Percentiles rank a stretch among this genome's conserved stretches.
These are phyloP conservation scores for Mucor mucedo DNA, from an alignment of 371 early-diverging fungal genomes.

Conservation along the genomic window DNA sequence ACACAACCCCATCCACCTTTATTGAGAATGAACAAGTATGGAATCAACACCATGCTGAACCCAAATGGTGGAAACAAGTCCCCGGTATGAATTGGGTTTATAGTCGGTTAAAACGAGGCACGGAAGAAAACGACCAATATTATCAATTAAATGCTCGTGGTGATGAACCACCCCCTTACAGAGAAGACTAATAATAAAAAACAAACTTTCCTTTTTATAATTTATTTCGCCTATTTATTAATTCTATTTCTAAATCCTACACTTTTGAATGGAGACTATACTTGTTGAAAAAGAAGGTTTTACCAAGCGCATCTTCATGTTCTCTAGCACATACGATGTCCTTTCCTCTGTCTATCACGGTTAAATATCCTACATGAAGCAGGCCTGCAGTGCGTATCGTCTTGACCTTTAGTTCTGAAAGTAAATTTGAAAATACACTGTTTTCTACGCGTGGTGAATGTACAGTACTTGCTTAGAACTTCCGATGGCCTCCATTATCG, in stretches of 20 bases:
- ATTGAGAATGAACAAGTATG: constrained; percentile 29
- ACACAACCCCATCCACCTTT: constrained; percentile 8
- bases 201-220: neutral
- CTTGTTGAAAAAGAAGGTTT: constrained; percentile 18
- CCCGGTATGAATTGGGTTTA: constrained; percentile 47
- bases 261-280: constrained; percentile 9
- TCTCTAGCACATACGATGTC: constrained; percentile 13
- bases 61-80: constrained; percentile 45
- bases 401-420: constrained; percentile 28
- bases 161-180: constrained; percentile 43
- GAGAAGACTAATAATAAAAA: constrained; percentile 22
- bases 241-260: constrained; percentile 17
- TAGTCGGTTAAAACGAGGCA: constrained; percentile 22
- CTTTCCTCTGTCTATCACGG: constrained; percentile 19
- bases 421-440: constrained; percentile 27
- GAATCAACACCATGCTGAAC: constrained; percentile 23
- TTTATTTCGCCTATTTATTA: constrained; percentile 1
- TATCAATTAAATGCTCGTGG: constrained; percentile 36
- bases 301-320: constrained; percentile 24
- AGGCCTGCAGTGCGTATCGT: constrained; percentile 48
- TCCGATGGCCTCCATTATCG: too few species aligned
- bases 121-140: constrained; percentile 33
- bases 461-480: constrained; percentile 10
- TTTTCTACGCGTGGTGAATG: constrained; percentile 45
- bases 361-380: constrained; percentile 36